These are phyloP conservation scores for Trichophyton rubrum DNA, from an alignment of 2,329 filamentous ascomycete genomes.

Conservation along the genomic window DNA sequence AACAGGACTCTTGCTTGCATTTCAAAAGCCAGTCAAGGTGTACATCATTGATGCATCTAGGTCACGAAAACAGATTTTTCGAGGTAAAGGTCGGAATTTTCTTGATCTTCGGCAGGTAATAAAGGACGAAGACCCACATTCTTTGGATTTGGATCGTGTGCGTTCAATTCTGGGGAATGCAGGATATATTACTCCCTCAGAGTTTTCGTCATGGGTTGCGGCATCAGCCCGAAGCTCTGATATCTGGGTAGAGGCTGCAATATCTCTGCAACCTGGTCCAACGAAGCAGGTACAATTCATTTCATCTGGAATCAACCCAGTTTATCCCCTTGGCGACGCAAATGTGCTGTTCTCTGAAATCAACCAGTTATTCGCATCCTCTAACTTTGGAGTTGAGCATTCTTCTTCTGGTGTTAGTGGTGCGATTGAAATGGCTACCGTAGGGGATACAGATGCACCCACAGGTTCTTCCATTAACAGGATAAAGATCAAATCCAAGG, in stretches of 20 bases:
- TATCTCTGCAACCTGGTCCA: constrained; percentile 58
- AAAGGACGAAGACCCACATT: not conserved
- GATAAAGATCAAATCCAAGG: constrained; percentile 42
- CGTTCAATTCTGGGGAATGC: constrained; percentile 53
- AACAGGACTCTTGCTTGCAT: constrained; percentile 57
- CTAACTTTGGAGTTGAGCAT: constrained; percentile 59
- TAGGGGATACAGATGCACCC: not conserved
- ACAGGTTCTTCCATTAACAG: constrained; percentile 22
- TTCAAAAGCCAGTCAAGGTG: constrained; percentile 46
- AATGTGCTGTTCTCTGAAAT: constrained; percentile 64
- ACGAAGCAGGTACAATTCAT: constrained; percentile 69
- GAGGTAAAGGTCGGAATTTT: constrained; percentile 6
- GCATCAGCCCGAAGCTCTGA: constrained; percentile 53
- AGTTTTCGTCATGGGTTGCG: constrained; percentile 52
- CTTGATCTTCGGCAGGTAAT: not conserved
- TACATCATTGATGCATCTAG: constrained; percentile 43
- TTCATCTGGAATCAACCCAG: constrained; percentile 58
- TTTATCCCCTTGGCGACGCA: constrained; percentile 42
- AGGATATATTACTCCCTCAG: constrained; percentile 44
- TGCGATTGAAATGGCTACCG: constrained; percentile 22
- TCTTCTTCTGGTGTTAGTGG: constrained; percentile 19
- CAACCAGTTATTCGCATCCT: constrained; percentile 63
- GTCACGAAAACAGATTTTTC: constrained; percentile 26
- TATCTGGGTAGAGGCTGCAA: constrained; percentile 54
- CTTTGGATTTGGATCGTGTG: constrained; percentile 24